Conservation (phyloP, 257 asterid genomes). For the Fraxinus quadrangulata region DNA sequence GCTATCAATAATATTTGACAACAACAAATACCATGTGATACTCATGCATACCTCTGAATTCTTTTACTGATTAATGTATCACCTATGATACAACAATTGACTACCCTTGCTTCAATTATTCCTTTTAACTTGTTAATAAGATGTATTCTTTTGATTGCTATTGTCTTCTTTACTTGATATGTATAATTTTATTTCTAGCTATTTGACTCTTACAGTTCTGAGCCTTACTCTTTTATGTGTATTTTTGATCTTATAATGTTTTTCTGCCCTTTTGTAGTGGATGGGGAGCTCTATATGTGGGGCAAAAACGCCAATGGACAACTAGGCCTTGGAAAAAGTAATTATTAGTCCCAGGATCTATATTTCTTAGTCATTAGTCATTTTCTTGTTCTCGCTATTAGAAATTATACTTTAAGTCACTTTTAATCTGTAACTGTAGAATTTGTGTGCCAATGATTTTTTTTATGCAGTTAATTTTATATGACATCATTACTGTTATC, state of each 20-base stretch:
- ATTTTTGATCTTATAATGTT: conserved; percentile 25
- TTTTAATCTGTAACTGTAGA: background rate
- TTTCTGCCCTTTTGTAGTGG: conserved; percentile 55
- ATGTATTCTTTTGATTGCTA: background rate
- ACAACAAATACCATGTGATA: background rate
- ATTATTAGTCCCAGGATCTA: conserved; percentile 20
- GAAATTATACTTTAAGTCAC: background rate
- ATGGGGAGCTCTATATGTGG: conserved; percentile 93
- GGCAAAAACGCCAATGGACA: conserved; percentile 91
- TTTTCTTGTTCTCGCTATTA: conserved; percentile 14
- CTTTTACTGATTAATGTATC: background rate
- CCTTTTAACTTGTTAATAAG: conserved; percentile 15
- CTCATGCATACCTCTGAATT: background rate
- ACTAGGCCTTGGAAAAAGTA: conserved; percentile 98
- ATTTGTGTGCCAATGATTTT: background rate
- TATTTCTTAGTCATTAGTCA: conserved; percentile 19
- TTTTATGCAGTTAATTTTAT: background rate
- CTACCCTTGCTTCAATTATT: background rate
- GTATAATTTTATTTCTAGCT: background rate
- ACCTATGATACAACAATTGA: background rate
- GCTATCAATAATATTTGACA: background rate
- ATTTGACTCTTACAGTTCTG: background rate
- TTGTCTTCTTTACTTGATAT: conserved; percentile 4
- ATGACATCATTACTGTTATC: background rate
- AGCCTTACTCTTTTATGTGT: conserved; percentile 14